Evolutionary conservation across 306 rosid genomes (phyloP).

Genomic region (Spatholobus suberectus): DNA sequence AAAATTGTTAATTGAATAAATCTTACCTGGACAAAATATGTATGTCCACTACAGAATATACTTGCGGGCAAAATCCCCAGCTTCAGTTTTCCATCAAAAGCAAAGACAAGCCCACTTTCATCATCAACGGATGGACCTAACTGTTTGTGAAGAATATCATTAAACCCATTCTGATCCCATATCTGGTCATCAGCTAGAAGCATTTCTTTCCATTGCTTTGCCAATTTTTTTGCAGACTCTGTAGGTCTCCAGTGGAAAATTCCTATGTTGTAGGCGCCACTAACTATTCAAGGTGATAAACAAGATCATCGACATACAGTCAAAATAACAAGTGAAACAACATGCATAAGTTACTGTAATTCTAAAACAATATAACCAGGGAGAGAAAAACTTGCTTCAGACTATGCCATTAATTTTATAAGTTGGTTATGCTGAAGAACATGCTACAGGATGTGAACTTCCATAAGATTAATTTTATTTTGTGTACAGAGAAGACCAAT

Average conservation of each 20-base stretch:
- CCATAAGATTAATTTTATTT: neutral
- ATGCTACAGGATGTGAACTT: neutral
- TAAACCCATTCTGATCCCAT: conserved; percentile 98
- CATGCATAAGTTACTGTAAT: conserved; percentile 10
- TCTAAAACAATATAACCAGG: conserved; percentile 15
- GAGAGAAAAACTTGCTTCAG: neutral
- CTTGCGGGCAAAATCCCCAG: conserved; percentile 94
- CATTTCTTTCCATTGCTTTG: conserved; percentile 88
- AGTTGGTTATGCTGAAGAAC: conserved; percentile 9
- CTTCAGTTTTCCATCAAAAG: conserved; percentile 88
- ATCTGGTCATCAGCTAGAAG: conserved; percentile 78
- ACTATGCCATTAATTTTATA: conserved; percentile 3
- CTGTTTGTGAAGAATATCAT: conserved; percentile 69
- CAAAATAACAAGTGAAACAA: conserved; percentile 18
- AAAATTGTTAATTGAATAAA: conserved; percentile 18
- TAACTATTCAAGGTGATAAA: conserved; percentile 52
- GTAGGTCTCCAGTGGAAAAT: conserved; percentile 98
- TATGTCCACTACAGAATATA: conserved; percentile 95
- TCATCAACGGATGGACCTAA: conserved; percentile 85
- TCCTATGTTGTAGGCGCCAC: conserved; percentile 91
- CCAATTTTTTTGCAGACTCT: conserved; percentile 75
- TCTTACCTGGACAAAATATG: conserved; percentile 93
- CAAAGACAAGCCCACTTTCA: conserved; percentile 76
- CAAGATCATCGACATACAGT: conserved; percentile 29
- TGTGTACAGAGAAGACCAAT: neutral